A percentile compares a stretch with the other conserved stretches of the same genome.
phyloP scores from a whole-genome alignment of 1,284 basidiomycete species.

The Trametes polyzona region DNA sequence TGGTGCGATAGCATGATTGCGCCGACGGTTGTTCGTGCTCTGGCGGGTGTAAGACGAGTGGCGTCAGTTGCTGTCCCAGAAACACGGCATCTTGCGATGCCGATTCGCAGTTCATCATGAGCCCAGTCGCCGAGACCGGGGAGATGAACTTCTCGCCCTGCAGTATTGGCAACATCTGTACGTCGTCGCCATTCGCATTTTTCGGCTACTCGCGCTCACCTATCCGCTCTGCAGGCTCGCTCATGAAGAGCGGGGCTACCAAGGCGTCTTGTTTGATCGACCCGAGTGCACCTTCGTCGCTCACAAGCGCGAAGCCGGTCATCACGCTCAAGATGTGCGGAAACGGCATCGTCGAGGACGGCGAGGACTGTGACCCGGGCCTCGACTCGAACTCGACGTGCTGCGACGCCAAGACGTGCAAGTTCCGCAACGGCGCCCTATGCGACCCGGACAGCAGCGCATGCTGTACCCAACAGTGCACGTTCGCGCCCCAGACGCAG shows the following conservation, averaged over 20 bases:
- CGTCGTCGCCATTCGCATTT: conserved; percentile 30
- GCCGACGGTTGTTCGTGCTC: conserved; percentile 60
- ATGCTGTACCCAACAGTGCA: conserved; percentile 79
- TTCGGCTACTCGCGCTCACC: too few species aligned
- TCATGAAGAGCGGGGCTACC: conserved; percentile 55
- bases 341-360: conserved; percentile 75
- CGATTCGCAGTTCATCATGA: conserved; percentile 78
- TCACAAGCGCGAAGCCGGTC: conserved; percentile 48
- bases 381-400: conserved; percentile 64
- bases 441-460: conserved; percentile 82
- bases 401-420: conserved; percentile 82
- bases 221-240: conserved; percentile 52
- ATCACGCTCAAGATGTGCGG: conserved; percentile 78
- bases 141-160: conserved; percentile 81
- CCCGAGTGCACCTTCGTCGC: conserved; percentile 47
- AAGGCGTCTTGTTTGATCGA: conserved; percentile 68
- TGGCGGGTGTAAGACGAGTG: conserved; percentile 28
- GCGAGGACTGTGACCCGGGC: conserved; percentile 92
- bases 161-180: conserved; percentile 87
- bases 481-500: conserved; percentile 65
- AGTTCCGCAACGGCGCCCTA: conserved; percentile 70
- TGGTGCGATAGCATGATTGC: conserved; percentile 62
- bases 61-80: conserved; percentile 69
- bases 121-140: conserved; percentile 67
- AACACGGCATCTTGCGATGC: conserved; percentile 68